phyloP scores from a whole-genome alignment of 805 yeast species.

The Metschnikowia continentalis region DNA sequence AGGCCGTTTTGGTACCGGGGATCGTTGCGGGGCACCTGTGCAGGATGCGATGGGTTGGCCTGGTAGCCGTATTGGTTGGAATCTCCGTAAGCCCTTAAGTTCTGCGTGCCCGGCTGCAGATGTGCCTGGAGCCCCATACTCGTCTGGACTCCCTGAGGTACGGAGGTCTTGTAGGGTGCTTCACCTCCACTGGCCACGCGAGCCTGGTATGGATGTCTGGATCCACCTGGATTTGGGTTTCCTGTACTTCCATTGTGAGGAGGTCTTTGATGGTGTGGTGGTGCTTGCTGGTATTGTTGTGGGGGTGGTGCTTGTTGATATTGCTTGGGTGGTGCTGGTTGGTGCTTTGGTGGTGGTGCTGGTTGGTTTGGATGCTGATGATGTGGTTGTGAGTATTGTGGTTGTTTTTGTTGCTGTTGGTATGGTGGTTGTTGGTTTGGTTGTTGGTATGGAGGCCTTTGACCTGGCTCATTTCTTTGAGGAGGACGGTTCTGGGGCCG shows the following conservation, averaged over 20 bases:
- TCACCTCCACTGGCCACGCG: conserved; percentile 8
- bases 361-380: not conserved
- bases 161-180: conserved; percentile 11
- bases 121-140: conserved; percentile 6
- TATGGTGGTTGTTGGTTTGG: not conserved
- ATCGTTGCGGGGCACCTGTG: not conserved
- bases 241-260: not conserved
- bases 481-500: conserved; percentile 3
- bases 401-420: conserved; percentile 3
- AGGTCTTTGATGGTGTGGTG: not conserved
- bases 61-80: conserved; percentile 1
- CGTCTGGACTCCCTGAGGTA: conserved; percentile 6
- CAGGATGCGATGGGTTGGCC: conserved; percentile 1
- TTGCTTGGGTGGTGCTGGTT: conserved; percentile 1
- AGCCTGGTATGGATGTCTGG: conserved; percentile 4
- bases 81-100: conserved; percentile 2
- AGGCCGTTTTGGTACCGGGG: not conserved
- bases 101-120: not conserved
- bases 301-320: not conserved
- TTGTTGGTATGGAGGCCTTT: not conserved
- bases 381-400: not conserved
- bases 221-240: not conserved
- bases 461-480: no score
- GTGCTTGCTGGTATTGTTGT: conserved; percentile 10
- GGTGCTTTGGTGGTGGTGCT: conserved; percentile 7